A percentile compares a stretch with the other conserved stretches of the same genome.
These are phyloP conservation scores for Fusarium sp. DNA, from an alignment of 2,329 filamentous ascomycete genomes.

Conservation along the genomic window DNA sequence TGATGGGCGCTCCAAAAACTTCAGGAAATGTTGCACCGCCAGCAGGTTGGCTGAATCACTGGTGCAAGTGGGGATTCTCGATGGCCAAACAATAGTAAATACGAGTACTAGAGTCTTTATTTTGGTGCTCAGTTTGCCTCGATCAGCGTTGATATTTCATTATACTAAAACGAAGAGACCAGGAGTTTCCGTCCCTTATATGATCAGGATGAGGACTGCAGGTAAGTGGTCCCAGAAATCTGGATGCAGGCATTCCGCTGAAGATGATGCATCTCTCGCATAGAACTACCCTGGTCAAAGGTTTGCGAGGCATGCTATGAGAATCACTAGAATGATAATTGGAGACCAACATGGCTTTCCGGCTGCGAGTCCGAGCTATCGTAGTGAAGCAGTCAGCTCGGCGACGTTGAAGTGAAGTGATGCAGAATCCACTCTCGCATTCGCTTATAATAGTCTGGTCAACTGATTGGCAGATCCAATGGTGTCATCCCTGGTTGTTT, in stretches of 20 bases:
- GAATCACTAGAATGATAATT: conserved; percentile 1
- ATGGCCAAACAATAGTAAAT: background rate
- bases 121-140: background rate
- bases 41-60: background rate
- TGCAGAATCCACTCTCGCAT: conserved; percentile 26
- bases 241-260: background rate
- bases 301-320: background rate
- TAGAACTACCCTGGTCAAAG: background rate
- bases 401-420: conserved; percentile 22
- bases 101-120: background rate
- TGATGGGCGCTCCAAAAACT: background rate
- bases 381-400: conserved; percentile 7
- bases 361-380: background rate
- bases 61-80: background rate
- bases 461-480: background rate
- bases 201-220: background rate
- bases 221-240: background rate
- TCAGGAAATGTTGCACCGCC: conserved; percentile 1
- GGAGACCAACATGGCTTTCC: conserved; percentile 3
- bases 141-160: background rate
- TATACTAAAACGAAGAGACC: background rate
- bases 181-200: background rate
- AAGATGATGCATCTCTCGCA: background rate
- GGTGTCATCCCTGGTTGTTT: background rate
- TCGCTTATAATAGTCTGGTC: conserved; percentile 12